Evolutionary conservation across 1,139 yeast species (phyloP), one percentile per base, ranked within the genome.

Genomic region (Yamadazyma dushanensis): DNA sequence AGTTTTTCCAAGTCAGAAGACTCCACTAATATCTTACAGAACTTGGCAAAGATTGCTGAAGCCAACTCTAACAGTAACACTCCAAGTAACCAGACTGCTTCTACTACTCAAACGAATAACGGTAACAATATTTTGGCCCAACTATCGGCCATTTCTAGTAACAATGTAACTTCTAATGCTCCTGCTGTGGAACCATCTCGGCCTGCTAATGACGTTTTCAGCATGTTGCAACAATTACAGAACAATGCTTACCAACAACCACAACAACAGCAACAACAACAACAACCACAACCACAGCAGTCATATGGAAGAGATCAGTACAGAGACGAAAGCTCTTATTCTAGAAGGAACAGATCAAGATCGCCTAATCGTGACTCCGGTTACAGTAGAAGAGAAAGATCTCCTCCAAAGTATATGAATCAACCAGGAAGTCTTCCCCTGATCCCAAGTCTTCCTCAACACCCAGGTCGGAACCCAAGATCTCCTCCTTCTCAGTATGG

Each of bases 1-100:
- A 24, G 16, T 19, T 18, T 29, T 15, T 30, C 37, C 14, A 47
- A 47, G 29, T 32, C 56, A 5, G 55, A 66, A 40, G 80, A 77
- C 51, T 76, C 85, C 13, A 73, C 72, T 39, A 77, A 81, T 44
- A 78, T 80, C 41, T 68, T 80, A 50, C 79, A 74, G 66, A 83
- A 83, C n/a, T 65, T 80, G 40, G 83, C 84, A 16, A 73, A 81
- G 8, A 65, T 79, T 42, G 73, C 76, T 4, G 55, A 59, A 34
- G 53, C 59, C 22, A 57, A 57, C 40, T 57, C 66, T 20, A 53
- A 53, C 28, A 37, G 51, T 59, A 24, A 63, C n/a, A 50, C 57
- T n/a, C 51, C 52, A 24, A 37, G 53, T 29, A 40, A 41, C 24
- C 46, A 53, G 31, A 33, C 34, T 24, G 39, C 41, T 15, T 32